Evolutionary conservation across 495 filamentous ascomycete species (phyloP), one percentile per base, ranked within the genome.

Genomic region (Hypoxylon cercidicola): DNA sequence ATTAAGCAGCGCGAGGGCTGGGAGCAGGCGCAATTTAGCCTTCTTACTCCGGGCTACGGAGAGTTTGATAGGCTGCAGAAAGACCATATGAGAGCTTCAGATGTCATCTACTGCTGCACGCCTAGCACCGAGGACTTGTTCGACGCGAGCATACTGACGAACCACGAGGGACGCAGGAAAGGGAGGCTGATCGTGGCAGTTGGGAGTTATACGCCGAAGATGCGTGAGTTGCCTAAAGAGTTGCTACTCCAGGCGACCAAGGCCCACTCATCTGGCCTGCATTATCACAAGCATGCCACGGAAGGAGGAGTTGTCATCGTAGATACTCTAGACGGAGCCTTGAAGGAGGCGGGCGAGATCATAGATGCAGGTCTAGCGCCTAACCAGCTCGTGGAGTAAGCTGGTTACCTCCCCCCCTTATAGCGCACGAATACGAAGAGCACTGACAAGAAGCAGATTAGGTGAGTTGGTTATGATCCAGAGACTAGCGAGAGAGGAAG

Each of bases 331-430:
- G 86, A 90, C 15, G 90, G 87, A 4, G 92, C 91, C 54, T 67
- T 97, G 61, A 86, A 88, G 67, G 93, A 97, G 70, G 90, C 94
- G 0, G 95, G 95, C 4, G 95, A 99, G 79, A 78, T 99, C 52
- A 89, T 94, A 23, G 86, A 92, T 67, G 91, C 91, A 0, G 90
- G 85, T 0, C 75, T 98, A 25, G 76, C 78, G 40, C 82, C 88
- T 0, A 81, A 85, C 23, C 88, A 96, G 68, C 79, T 97, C 16
- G 89, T 96, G 6, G 93, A 99, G 81, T 78, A 65, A 72, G 80
- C 67, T 9, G 25, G 7, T 3, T 28, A 28, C 30, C 47, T 16
- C 30, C 30, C 7, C 1, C 18, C 40, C 34, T 46, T 30, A n/a
- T 37, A 15, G 1, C 15, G 30, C 12, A 30, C 13, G 0, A 35